Base-by-base conservation (phyloP, 306 rosid genomes). In the Vigna radiata region DNA sequence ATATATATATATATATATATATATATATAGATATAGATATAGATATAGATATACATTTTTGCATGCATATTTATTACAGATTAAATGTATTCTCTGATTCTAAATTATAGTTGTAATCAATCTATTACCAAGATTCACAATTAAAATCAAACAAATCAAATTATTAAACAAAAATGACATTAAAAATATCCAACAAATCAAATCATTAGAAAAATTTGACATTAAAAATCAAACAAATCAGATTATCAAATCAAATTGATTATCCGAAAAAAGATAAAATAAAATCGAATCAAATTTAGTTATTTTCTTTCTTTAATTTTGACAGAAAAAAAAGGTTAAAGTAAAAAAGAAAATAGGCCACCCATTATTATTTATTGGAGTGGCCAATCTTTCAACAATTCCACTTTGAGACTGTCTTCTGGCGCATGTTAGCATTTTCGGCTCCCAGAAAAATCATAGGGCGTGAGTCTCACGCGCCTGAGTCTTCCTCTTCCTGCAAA, bases 391-490 rank as follows among this genome's bases (percentile, higher is more conserved):
- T 4, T 7, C 14, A 66, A 2, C 12, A 4, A 18, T 16, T 39
- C 13, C 64, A 47, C 66, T 4, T n/a, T 7, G 39, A 1, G 25
- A 8, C 10, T 18, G 21, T 54, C 77, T 15, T 19, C 5, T 23
- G 62, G 78, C 78, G 70, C 81, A 82, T 7, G 47, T 70, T 76
- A 70, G 73, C 78, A 76, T 81, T 12, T 25, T 48, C 54, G 0
- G 13, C 58, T 16, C 13, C 48, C 0, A 16, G 27, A 17, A 75
- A 54, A 66, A 31, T 12, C 63, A 62, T 0, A 50, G 78, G 76
- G 85, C 85, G 88, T 81, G 83, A 6, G 14, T 0, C 0, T 18
- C 82, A 85, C 88, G 88, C 81, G 59, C 53, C 60, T 6, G 14
- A 2, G 23, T 55, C 78, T 1, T 76, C 76, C 19, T 46, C 58